Percentiles rank a stretch among this genome's conserved stretches.
These are phyloP conservation scores for Aspergillus amoenus DNA, from an alignment of 2,329 filamentous ascomycete species.

Conservation along the genomic window DNA sequence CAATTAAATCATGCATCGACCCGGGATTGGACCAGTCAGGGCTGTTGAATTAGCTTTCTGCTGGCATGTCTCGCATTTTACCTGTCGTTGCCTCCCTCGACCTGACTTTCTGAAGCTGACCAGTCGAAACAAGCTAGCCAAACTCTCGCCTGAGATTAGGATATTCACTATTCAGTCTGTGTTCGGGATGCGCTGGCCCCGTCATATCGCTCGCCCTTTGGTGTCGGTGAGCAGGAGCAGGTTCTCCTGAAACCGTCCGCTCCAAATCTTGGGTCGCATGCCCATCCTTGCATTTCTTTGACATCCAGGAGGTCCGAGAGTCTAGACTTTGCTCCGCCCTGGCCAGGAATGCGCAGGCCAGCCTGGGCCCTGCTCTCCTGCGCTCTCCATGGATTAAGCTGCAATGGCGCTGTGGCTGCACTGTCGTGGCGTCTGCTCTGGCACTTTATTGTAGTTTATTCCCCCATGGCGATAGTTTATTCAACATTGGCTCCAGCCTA, in stretches of 20 bases:
- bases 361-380: not conserved
- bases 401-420: conserved; percentile 2
- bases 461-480: not conserved
- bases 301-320: not conserved
- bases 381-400: not conserved
- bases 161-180: not conserved
- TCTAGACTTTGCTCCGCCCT: not conserved
- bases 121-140: not conserved
- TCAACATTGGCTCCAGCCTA: not conserved
- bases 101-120: not conserved
- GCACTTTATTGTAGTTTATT: conserved; percentile 1
- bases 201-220: not conserved
- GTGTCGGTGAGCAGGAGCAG: not conserved
- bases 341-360: not conserved
- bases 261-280: not conserved
- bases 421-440: not conserved
- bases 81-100: not conserved
- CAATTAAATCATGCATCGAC: not conserved
- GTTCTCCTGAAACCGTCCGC: not conserved
- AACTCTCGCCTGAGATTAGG: not conserved
- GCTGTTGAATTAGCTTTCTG: not conserved
- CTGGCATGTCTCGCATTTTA: not conserved
- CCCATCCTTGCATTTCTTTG: not conserved
- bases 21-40: not conserved
- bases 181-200: not conserved